Conservation (phyloP, 2,329 filamentous ascomycete genomes). For the Leptodontidium sp. region DNA sequence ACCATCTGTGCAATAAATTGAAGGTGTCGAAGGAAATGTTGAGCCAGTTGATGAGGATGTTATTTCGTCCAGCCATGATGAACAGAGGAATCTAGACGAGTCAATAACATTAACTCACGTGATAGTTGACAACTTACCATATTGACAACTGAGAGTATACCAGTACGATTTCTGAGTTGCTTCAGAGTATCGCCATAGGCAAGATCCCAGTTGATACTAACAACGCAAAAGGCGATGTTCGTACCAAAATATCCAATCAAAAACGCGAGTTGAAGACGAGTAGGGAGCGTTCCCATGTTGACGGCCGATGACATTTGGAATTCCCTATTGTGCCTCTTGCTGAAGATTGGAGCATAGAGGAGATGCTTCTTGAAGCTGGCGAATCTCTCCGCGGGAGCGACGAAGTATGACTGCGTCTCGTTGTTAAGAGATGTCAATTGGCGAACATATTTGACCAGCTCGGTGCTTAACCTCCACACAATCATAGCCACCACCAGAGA, state of each 20-base stretch:
- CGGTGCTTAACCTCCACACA: slow-evolving; percentile 70
- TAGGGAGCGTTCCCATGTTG: slow-evolving; percentile 79
- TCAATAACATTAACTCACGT: slow-evolving; percentile 27
- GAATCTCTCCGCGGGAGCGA: slow-evolving; percentile 59
- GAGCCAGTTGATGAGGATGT: slow-evolving; percentile 75
- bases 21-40: slow-evolving; percentile 84
- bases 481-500: slow-evolving; percentile 69
- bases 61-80: slow-evolving; percentile 78
- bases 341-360: slow-evolving; percentile 74
- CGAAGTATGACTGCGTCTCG: slow-evolving; percentile 82
- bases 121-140: slow-evolving; percentile 60
- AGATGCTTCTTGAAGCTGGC: slow-evolving; percentile 74
- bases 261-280: slow-evolving; percentile 78
- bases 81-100: slow-evolving; percentile 67
- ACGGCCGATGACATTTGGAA: slow-evolving; percentile 73
- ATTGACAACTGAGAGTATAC: slow-evolving; percentile 75
- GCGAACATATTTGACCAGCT: slow-evolving; percentile 72
- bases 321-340: slow-evolving; percentile 79
- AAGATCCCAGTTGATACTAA: slow-evolving; percentile 66
- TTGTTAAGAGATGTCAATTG: slow-evolving; percentile 79
- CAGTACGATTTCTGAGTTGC: slow-evolving; percentile 72
- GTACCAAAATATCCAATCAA: slow-evolving; percentile 72
- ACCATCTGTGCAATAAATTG: slow-evolving; percentile 83
- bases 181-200: slow-evolving; percentile 54
- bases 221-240: slow-evolving; percentile 80